Conservation (phyloP, 495 filamentous ascomycete genomes). For the Usnea hakonensis region DNA sequence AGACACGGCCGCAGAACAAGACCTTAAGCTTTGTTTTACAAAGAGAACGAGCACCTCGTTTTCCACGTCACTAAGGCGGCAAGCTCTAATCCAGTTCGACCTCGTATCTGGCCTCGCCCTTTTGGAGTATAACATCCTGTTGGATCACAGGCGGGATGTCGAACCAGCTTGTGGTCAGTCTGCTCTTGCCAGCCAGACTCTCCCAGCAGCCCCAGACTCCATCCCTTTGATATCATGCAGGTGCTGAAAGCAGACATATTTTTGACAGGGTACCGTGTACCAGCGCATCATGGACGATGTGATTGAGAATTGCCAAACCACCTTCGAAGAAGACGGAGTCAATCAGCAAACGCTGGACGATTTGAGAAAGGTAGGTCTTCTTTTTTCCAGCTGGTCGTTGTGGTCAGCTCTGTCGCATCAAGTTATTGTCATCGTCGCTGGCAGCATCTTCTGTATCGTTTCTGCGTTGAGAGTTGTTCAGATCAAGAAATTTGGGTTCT, state of each 20-base stretch:
- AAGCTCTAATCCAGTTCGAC: neutral
- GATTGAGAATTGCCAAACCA: constrained; percentile 75
- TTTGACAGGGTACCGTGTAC: constrained; percentile 68
- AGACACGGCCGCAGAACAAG: constrained; percentile 7
- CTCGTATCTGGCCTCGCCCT: neutral
- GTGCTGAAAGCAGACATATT: constrained; percentile 19
- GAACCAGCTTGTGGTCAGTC: constrained; percentile 59
- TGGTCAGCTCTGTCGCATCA: neutral
- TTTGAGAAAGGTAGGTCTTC: constrained; percentile 65
- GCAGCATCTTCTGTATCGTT: neutral
- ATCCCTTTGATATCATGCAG: constrained; percentile 5
- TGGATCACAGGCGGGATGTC: constrained; percentile 41
- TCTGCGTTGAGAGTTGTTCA: neutral
- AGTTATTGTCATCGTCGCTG: neutral
- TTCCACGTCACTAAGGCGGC: neutral
- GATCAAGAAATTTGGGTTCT: neutral
- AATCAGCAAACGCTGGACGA: constrained; percentile 77
- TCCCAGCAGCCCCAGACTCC: constrained; percentile 14
- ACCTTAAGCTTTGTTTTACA: neutral
- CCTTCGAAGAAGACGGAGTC: constrained; percentile 95
- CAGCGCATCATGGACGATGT: constrained; percentile 86
- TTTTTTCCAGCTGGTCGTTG: constrained; percentile 11
- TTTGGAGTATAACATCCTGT: neutral
- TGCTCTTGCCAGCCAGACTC: constrained; percentile 23
- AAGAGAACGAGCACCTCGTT: neutral